A percentile compares a stretch with the other conserved stretches of the same genome.
phyloP scores from a whole-genome alignment of 305 asterid genomes.

The Lippia alba region DNA sequence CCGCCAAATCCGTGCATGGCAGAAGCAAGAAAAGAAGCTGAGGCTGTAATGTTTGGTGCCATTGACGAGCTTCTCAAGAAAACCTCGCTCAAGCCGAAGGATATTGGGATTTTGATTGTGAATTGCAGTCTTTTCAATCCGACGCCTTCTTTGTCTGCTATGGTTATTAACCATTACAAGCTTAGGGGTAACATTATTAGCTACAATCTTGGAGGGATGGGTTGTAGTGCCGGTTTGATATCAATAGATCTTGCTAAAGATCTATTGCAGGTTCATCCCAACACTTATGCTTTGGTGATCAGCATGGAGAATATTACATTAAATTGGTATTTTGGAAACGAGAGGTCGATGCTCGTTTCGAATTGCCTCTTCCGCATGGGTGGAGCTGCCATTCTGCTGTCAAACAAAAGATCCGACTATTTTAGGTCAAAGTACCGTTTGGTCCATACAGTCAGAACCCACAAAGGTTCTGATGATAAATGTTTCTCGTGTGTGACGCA shows the following conservation, averaged over 20 bases:
- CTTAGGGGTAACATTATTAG: slow-evolving; percentile 73
- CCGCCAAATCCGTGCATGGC: slow-evolving; percentile 81
- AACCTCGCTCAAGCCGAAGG: slow-evolving; percentile 66
- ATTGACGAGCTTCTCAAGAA: slow-evolving; percentile 70
- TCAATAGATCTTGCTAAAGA: slow-evolving; percentile 82
- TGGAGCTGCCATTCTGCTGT: slow-evolving; percentile 65
- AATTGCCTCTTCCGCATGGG: slow-evolving; percentile 76
- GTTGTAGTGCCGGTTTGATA: slow-evolving; percentile 87
- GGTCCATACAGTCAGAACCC: slow-evolving; percentile 79
- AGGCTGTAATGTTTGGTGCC: slow-evolving; percentile 74
- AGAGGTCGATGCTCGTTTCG: slow-evolving; percentile 69
- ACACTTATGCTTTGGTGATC: slow-evolving; percentile 69
- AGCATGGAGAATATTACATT: slow-evolving; percentile 81
- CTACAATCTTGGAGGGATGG: slow-evolving; percentile 84
- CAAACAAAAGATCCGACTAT: slow-evolving; percentile 62
- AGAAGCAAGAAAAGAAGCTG: slow-evolving; percentile 78
- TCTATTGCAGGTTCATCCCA: slow-evolving; percentile 77
- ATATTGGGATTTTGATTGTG: slow-evolving; percentile 77
- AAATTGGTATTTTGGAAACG: slow-evolving; percentile 80
- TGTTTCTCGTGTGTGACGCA: slow-evolving; percentile 73
- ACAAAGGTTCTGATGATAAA: slow-evolving; percentile 72
- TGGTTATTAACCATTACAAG: slow-evolving; percentile 75
- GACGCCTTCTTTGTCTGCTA: slow-evolving; percentile 80
- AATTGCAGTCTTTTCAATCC: slow-evolving; percentile 84
- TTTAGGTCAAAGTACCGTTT: slow-evolving; percentile 63